Evolutionary conservation across 441 rosid species (phyloP).

Genomic region (Pelargonium fulgidum): DNA sequence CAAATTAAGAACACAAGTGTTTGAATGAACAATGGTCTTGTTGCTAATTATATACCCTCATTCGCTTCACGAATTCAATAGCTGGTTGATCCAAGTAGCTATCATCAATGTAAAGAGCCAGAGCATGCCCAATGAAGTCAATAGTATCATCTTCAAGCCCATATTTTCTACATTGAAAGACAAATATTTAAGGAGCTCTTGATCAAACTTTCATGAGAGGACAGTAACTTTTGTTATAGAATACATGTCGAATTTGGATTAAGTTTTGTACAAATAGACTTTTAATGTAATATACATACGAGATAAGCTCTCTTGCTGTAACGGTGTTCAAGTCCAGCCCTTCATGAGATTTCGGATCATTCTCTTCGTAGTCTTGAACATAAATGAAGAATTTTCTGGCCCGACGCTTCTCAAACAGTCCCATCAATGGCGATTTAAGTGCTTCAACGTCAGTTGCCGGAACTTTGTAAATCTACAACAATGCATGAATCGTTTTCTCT

Average conservation of each 20-base stretch:
- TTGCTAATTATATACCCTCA: slow-evolving; percentile 35
- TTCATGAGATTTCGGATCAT: not conserved
- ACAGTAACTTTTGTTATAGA: too few species aligned
- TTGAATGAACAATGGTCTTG: not conserved
- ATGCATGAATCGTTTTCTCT: too few species aligned
- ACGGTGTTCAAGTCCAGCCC: slow-evolving; percentile 1
- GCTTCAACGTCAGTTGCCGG: slow-evolving; percentile 30
- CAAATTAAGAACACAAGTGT: not conserved
- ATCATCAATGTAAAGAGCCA: slow-evolving; percentile 58
- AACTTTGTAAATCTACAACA: slow-evolving; percentile 22
- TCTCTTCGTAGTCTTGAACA: slow-evolving; percentile 1
- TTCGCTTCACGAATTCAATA: slow-evolving; percentile 52
- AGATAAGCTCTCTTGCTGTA: not conserved
- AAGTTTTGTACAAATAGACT: too few species aligned
- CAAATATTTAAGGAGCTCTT: not conserved
- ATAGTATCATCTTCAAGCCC: slow-evolving; percentile 72
- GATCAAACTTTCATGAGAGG: too few species aligned
- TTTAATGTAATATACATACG: not conserved
- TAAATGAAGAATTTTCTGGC: slow-evolving; percentile 24
- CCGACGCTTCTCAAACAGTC: slow-evolving; percentile 28
- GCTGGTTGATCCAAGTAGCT: slow-evolving; percentile 61
- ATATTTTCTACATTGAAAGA: slow-evolving; percentile 38
- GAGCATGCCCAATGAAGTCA: slow-evolving; percentile 70
- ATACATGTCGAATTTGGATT: too few species aligned
- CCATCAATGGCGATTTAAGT: slow-evolving; percentile 27